A percentile compares a stretch with the other conserved stretches of the same genome.
Evolutionary conservation across 495 filamentous ascomycete genomes (phyloP).

Genomic region (Schizothecium vesticola): DNA sequence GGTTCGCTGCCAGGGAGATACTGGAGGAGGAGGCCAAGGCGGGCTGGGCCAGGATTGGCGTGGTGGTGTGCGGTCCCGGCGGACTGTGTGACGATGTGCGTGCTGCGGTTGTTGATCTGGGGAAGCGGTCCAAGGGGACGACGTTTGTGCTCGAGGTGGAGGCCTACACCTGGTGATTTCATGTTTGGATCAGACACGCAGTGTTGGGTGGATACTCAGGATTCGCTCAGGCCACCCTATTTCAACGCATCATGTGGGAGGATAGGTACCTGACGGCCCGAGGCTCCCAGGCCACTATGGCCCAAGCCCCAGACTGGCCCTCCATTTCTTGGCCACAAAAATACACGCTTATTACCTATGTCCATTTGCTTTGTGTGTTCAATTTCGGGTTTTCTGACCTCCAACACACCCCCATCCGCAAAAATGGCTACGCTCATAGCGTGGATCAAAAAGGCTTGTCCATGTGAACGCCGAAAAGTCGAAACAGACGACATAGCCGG

Average conservation of each 20-base stretch:
- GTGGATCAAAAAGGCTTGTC: conserved; percentile 7
- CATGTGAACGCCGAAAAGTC: conserved; percentile 7
- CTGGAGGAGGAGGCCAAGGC: neutral
- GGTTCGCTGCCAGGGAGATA: neutral
- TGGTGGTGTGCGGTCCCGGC: conserved; percentile 1
- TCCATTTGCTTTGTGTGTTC: too few species aligned
- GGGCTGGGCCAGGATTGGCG: neutral
- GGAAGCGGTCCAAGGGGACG: neutral
- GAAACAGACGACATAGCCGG: conserved; percentile 4
- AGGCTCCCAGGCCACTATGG: too few species aligned
- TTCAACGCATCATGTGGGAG: too few species aligned
- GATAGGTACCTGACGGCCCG: too few species aligned
- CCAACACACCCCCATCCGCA: conserved; percentile 11
- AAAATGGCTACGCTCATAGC: conserved; percentile 8
- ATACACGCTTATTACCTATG: too few species aligned
- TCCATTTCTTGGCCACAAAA: too few species aligned
- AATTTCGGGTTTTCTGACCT: neutral
- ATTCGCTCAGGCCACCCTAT: too few species aligned
- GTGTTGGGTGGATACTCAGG: too few species aligned
- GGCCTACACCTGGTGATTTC: neutral
- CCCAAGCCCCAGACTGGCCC: too few species aligned
- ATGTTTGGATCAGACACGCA: too few species aligned
- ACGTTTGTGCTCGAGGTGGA: conserved; percentile 1
- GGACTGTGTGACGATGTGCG: neutral
- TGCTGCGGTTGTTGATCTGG: neutral